Percentiles rank a stretch among this genome's conserved stretches.
These are phyloP conservation scores for Juncus inflexus DNA, from an alignment of 176 grass and related monocot species.

Conservation along the genomic window DNA sequence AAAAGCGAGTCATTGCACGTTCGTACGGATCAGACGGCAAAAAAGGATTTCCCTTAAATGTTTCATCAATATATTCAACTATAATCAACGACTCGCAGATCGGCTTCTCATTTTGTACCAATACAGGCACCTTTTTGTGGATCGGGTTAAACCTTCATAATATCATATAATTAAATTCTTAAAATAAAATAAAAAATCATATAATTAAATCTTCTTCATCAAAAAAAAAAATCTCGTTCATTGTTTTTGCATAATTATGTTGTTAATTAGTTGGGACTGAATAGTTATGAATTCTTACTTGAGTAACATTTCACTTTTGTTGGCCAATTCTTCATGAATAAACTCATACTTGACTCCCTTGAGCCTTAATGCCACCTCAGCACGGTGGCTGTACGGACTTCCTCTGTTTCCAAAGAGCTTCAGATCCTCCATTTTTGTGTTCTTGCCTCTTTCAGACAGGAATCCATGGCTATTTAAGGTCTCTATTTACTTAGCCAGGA, in stretches of 20 bases:
- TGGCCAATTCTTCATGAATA: slow-evolving; percentile 27
- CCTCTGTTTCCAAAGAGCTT: slow-evolving; percentile 29
- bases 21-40: slow-evolving; percentile 18
- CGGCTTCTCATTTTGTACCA: slow-evolving; percentile 32
- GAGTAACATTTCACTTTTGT: slow-evolving; percentile 48
- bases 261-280: no score
- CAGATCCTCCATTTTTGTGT: slow-evolving; percentile 23
- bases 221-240: no score
- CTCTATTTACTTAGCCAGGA: neutral
- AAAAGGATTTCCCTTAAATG: slow-evolving; percentile 17
- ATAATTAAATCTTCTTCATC: neutral
- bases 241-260: no score
- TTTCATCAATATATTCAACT: slow-evolving; percentile 50
- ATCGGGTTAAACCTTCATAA: slow-evolving; percentile 33
- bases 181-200: neutral
- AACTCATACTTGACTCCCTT: slow-evolving; percentile 44
- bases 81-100: slow-evolving; percentile 40
- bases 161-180: neutral
- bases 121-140: slow-evolving; percentile 44
- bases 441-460: neutral
- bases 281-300: neutral
- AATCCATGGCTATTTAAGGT: neutral
- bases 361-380: slow-evolving; percentile 23
- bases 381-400: slow-evolving; percentile 34
- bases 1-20: slow-evolving; percentile 29